A percentile compares a stretch with the other conserved stretches of the same genome.
Conservation (phyloP, 495 filamentous ascomycete genomes). For the Penicillium lividum region DNA sequence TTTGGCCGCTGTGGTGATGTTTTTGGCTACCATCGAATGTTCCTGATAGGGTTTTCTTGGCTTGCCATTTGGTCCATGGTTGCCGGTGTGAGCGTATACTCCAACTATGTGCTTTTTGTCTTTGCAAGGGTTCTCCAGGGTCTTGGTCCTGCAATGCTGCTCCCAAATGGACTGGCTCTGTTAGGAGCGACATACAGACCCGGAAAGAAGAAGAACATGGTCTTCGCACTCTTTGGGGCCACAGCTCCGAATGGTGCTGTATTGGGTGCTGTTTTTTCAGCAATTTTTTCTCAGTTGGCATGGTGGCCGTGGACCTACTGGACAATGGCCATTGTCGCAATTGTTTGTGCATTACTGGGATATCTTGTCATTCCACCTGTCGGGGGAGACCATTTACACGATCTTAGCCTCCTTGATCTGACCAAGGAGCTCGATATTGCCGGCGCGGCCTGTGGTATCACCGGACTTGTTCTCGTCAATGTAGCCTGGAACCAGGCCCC, state of each 20-base stretch:
- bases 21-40: conserved; percentile 62
- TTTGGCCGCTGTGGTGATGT: conserved; percentile 65
- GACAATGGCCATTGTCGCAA: conserved; percentile 51
- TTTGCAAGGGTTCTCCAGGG: conserved; percentile 53
- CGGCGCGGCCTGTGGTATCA: conserved; percentile 53
- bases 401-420: conserved; percentile 21
- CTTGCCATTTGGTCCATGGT: conserved; percentile 60
- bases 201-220: conserved; percentile 61
- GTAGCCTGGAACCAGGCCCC: conserved; percentile 64
- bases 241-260: conserved; percentile 57
- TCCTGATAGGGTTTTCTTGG: conserved; percentile 63
- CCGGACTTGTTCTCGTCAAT: conserved; percentile 60
- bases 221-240: conserved; percentile 62
- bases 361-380: conserved; percentile 46
- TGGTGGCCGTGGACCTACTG: conserved; percentile 69
- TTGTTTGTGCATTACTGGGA: not conserved
- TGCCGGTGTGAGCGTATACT: conserved; percentile 49
- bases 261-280: conserved; percentile 51
- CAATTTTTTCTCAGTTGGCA: conserved; percentile 49
- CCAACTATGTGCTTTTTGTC: conserved; percentile 41
- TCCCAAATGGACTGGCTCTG: conserved; percentile 53
- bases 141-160: conserved; percentile 51
- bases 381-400: conserved; percentile 16
- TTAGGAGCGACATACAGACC: conserved; percentile 44
- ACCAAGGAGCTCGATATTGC: conserved; percentile 51